phyloP scores from a whole-genome alignment of 352 stramenopile species.

The Thalassiosira livingstoniorum region DNA sequence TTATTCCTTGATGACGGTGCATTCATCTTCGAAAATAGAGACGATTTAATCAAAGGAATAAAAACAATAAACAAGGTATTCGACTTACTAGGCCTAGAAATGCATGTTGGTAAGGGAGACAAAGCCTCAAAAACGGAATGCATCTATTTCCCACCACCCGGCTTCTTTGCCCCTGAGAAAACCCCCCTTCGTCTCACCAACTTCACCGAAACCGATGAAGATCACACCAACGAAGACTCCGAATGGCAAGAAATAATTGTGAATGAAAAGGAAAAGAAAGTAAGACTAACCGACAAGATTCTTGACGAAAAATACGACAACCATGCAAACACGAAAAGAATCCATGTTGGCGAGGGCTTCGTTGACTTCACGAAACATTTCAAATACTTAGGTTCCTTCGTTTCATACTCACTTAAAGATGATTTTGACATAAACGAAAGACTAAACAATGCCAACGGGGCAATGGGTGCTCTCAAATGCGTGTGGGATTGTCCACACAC shows the following conservation, averaged over 20 bases:
- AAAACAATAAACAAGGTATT: slow-evolving; percentile 3
- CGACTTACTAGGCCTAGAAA: slow-evolving; percentile 4
- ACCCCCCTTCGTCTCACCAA: too few relatives aligned
- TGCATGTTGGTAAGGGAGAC: slow-evolving; percentile 10
- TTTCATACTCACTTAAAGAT: slow-evolving; percentile 15
- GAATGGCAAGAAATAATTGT: too few relatives aligned
- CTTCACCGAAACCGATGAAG: too few relatives aligned
- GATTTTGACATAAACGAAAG: slow-evolving; percentile 18
- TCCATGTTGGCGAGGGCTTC: too few relatives aligned
- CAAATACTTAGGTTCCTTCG: slow-evolving; percentile 23
- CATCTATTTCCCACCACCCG: too few relatives aligned
- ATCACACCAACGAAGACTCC: too few relatives aligned
- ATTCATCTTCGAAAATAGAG: neutral
- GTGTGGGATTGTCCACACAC: slow-evolving; percentile 13
- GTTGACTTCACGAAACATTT: slow-evolving; percentile 19
- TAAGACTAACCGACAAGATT: too few relatives aligned
- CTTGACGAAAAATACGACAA: too few relatives aligned
- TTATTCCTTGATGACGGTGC: slow-evolving; percentile 11
- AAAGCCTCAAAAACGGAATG: too few relatives aligned
- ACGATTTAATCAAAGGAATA: slow-evolving; percentile 1
- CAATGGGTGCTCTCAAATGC: slow-evolving; percentile 8
- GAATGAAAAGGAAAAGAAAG: too few relatives aligned
- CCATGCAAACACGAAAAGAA: too few relatives aligned
- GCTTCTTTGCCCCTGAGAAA: too few relatives aligned
- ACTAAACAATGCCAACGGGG: slow-evolving; percentile 14